Evolutionary conservation across 257 asterid genomes (phyloP).

Genomic region (Solanum pinnatisectum): DNA sequence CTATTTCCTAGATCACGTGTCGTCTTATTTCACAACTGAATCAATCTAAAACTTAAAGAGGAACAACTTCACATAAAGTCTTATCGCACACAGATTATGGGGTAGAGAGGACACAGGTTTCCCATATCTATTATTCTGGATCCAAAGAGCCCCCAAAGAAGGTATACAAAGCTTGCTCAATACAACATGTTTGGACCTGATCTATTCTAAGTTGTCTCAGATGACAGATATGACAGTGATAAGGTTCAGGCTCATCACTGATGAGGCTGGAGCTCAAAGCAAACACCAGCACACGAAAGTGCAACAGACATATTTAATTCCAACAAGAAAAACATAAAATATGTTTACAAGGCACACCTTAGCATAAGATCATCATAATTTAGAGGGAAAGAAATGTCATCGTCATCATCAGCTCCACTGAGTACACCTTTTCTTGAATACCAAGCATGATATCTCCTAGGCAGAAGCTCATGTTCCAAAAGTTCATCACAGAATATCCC

Average conservation of each 20-base stretch:
- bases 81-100: background rate
- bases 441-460: conserved; percentile 91
- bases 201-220: background rate
- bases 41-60: background rate
- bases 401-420: conserved; percentile 27
- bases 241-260: background rate
- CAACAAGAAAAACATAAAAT: background rate
- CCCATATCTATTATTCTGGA: background rate
- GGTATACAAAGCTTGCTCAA: background rate
- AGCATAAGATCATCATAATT: conserved; percentile 43
- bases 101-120: background rate
- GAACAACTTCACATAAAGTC: background rate
- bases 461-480: conserved; percentile 77
- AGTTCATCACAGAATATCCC: conserved; percentile 58
- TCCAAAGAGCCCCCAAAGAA: background rate
- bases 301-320: background rate
- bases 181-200: background rate
- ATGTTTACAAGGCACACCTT: conserved; percentile 33
- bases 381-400: conserved; percentile 65
- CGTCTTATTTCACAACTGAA: background rate
- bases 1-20: background rate
- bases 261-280: background rate
- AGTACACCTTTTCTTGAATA: conserved; percentile 52
- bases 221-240: background rate
- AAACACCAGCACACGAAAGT: background rate